A percentile compares a stretch with the other conserved stretches of the same genome.
These are phyloP conservation scores for Oryza glumipatula DNA, from an alignment of 176 grass and related monocot species.

Conservation along the genomic window DNA sequence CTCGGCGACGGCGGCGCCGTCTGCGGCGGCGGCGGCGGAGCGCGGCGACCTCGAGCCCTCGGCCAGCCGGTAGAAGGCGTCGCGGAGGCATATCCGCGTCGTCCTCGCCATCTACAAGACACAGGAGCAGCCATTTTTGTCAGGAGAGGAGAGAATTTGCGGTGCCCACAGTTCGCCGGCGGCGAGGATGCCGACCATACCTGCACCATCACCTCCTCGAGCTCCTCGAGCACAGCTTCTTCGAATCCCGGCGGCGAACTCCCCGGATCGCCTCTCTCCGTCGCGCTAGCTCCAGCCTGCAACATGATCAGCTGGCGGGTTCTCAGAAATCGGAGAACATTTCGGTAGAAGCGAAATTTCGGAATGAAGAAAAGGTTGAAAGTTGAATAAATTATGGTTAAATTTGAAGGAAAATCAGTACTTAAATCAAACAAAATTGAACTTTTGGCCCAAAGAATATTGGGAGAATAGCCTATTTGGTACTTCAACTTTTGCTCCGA, in stretches of 20 bases:
- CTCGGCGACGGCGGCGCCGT: neutral
- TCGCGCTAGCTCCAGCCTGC: constrained; percentile 34
- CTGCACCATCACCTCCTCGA: constrained; percentile 57
- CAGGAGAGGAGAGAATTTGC: neutral
- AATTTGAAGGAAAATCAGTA: no score
- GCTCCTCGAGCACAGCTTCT: constrained; percentile 58
- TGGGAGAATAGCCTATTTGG: no score
- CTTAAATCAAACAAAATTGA: no score
- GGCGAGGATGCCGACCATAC: constrained; percentile 37
- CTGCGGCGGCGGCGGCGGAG: neutral
- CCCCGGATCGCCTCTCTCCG: constrained; percentile 26
- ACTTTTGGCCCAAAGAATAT: no score
- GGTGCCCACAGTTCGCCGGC: neutral
- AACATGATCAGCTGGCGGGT: constrained; percentile 5
- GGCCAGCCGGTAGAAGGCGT: constrained; percentile 78
- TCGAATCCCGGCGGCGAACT: constrained; percentile 19
- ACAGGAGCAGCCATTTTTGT: neutral
- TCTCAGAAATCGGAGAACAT: no score
- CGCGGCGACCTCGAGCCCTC: constrained; percentile 38
- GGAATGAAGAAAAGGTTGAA: no score
- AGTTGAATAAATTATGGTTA: no score
- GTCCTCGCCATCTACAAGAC: constrained; percentile 61
- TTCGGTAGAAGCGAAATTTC: no score
- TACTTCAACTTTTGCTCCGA: no score
- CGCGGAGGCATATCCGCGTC: constrained; percentile 72